Evolutionary conservation across 208 protist species (phyloP), one percentile per base, ranked within the genome.

Genomic region (Leishmania arabica): DNA sequence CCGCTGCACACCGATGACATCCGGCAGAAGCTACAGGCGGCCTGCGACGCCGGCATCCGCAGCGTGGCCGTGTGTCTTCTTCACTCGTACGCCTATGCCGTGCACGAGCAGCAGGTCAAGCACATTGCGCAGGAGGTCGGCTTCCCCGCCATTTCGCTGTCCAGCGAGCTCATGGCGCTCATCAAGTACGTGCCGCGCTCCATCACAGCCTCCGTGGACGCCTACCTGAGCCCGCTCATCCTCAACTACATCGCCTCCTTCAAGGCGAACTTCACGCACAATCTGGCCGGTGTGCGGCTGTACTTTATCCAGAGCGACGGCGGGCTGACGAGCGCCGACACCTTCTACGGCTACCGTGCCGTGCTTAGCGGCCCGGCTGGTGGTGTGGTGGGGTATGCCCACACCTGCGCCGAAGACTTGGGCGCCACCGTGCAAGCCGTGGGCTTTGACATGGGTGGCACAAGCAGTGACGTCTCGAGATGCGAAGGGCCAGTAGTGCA

Each of bases 361-460:
- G 98, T 99, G 80, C 88, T 99, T 34, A 98, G 95, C 21, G 98
- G 98, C 11, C 97, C 97, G 31, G 97, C 97, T 19, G 98, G 98
- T 65, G 98, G 98, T 47, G 96, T 99, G 1, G 97, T 99, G 15
- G 98, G 98, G 53, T 99, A 98, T 80, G 86, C 92, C 8, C 65
- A 79, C 75, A 98, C 97, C 6, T 92, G 96, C 21, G 94, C 84
- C 71, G 81, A 78, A 45, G 82, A 93, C 51, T 72, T 92, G 45
- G 83, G 81, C 4, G 45, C 62, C 40, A 64, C 64, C 13, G 86
- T 86, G 71, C 77, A 90, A 79, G 88, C 89, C 3, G 98, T 99
- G 64, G 96, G 97, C 69, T 98, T 99, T 80, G 97, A 99, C 88
- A 99, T 99, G 96, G 98, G 98, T 73, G 98, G 98, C 54, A 99